Evolutionary conservation across 1,284 basidiomycete genomes (phyloP).

Genomic region (Butyriboletus appendiculatus): DNA sequence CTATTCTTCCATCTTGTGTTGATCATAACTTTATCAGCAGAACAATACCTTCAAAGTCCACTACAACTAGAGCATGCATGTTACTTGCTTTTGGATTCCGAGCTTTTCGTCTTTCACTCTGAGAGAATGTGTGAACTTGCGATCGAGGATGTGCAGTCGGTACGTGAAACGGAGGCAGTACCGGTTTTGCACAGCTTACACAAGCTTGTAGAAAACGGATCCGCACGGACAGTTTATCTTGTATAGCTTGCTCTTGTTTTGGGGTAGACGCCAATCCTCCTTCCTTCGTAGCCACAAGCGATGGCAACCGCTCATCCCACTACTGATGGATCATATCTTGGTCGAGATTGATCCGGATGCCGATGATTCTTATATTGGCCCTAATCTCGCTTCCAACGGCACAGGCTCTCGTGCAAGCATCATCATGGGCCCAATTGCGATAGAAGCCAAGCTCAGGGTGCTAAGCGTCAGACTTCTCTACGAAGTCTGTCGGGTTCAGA

Average conservation of each 20-base stretch:
- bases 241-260: constrained; percentile 76
- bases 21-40: constrained; percentile 41
- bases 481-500: constrained; percentile 90
- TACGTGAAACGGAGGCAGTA: constrained; percentile 37
- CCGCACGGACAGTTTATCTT: constrained; percentile 84
- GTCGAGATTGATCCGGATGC: constrained; percentile 69
- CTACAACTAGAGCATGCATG: constrained; percentile 84
- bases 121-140: constrained; percentile 86
- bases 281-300: constrained; percentile 80
- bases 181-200: neutral
- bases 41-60: constrained; percentile 78
- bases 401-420: constrained; percentile 41
- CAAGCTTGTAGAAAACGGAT: constrained; percentile 68
- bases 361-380: constrained; percentile 58
- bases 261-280: constrained; percentile 68
- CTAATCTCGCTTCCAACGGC: constrained; percentile 30
- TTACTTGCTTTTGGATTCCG: constrained; percentile 72
- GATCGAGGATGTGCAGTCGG: constrained; percentile 67
- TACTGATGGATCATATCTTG: constrained; percentile 78
- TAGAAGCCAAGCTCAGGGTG: constrained; percentile 77
- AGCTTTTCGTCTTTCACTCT: constrained; percentile 85
- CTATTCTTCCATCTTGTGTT: constrained; percentile 8
- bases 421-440: constrained; percentile 57
- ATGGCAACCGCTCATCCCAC: constrained; percentile 80
- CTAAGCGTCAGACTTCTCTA: constrained; percentile 80